Conservation (phyloP, 352 stramenopile genomes). For the Pythium dissimile region DNA sequence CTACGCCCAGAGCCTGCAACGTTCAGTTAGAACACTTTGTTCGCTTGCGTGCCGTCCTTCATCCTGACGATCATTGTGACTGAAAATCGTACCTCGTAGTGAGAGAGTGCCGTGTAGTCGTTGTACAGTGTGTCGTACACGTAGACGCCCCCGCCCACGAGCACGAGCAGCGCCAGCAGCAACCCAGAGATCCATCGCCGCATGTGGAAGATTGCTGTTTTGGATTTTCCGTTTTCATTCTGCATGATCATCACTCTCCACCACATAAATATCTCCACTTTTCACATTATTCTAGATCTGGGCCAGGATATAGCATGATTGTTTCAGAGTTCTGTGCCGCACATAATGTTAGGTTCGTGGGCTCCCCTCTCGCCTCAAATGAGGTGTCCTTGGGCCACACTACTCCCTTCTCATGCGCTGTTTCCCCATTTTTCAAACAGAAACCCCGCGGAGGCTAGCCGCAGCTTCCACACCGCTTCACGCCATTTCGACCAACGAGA, state of each 20-base stretch:
- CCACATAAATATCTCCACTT: neutral
- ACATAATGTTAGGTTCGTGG: neutral
- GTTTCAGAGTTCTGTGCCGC: neutral
- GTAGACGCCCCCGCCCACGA: constrained; percentile 7
- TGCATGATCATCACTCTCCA: neutral
- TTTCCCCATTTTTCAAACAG: too few relatives aligned
- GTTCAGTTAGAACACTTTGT: neutral
- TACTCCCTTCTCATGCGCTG: too few relatives aligned
- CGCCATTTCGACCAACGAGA: too few relatives aligned
- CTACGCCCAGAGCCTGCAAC: constrained; percentile 26
- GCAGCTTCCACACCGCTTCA: neutral
- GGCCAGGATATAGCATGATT: neutral
- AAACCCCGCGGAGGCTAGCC: too few relatives aligned
- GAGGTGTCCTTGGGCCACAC: too few relatives aligned
- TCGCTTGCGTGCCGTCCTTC: neutral
- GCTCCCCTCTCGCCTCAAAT: constrained; percentile 13
- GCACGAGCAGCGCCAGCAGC: constrained; percentile 14
- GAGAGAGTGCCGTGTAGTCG: constrained; percentile 33
- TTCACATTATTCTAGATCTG: constrained; percentile 5
- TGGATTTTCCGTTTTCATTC: neutral
- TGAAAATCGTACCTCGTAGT: constrained; percentile 30
- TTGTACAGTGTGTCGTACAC: constrained; percentile 33
- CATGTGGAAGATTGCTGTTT: neutral
- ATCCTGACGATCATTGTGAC: neutral
- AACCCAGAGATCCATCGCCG: constrained; percentile 8